Conservation (phyloP, 257 asterid species). For the Ilex aquifolium region DNA sequence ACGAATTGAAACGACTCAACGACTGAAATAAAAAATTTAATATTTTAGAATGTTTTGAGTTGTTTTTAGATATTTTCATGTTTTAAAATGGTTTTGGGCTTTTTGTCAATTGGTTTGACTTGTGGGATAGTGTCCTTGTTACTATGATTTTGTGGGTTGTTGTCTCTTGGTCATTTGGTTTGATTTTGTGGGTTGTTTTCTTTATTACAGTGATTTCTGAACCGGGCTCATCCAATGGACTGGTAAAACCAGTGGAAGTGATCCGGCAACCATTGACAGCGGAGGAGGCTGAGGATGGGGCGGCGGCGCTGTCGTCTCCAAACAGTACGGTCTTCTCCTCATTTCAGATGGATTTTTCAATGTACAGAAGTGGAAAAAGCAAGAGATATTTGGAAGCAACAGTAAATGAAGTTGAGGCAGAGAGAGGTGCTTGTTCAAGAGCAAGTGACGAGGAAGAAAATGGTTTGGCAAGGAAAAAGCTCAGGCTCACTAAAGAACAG, state of each 20-base stretch:
- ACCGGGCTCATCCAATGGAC: constrained; percentile 21
- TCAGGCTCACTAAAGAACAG: constrained; percentile 72
- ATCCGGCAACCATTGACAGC: constrained; percentile 26
- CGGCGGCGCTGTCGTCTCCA: constrained; percentile 38
- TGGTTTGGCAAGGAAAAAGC: constrained; percentile 53
- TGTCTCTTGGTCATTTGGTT: background rate
- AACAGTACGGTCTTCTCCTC: constrained; percentile 37
- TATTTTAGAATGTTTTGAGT: too few species aligned
- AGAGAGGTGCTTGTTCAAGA: constrained; percentile 38
- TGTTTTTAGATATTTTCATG: too few species aligned
- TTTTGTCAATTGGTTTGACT: too few species aligned
- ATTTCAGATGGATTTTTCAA: constrained; percentile 52
- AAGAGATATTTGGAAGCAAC: constrained; percentile 36
- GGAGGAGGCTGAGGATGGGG: constrained; percentile 19
- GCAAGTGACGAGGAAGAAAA: constrained; percentile 72
- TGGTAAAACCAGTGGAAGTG: constrained; percentile 14
- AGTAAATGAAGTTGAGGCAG: constrained; percentile 14
- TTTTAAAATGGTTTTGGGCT: too few species aligned
- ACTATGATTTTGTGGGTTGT: too few species aligned
- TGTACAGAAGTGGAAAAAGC: constrained; percentile 15
- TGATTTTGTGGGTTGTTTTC: background rate
- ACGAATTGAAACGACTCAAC: too few species aligned
- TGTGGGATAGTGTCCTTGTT: too few species aligned
- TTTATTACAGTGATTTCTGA: constrained; percentile 34
- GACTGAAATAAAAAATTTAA: too few species aligned